Conservation (phyloP, 345 rosid species). For the Bretschneidera sinensis region DNA sequence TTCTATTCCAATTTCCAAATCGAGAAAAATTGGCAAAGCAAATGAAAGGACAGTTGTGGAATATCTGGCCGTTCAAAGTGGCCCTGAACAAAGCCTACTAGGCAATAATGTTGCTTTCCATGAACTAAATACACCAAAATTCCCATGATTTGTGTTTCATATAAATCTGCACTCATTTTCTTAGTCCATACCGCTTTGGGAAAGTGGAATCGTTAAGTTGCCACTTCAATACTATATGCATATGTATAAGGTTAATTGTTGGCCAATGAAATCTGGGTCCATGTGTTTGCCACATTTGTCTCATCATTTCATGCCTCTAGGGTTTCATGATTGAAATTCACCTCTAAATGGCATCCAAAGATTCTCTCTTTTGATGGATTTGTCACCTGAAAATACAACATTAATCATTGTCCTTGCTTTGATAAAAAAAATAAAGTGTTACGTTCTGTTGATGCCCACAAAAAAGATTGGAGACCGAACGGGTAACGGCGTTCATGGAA, state of each 20-base stretch:
- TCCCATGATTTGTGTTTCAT: conserved; percentile 15
- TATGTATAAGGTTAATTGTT: conserved; percentile 12
- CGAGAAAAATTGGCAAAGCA: too few species aligned
- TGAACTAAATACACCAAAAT: not conserved
- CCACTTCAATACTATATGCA: conserved; percentile 12
- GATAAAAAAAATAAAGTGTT: not conserved
- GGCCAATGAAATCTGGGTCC: conserved; percentile 32
- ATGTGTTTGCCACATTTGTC: conserved; percentile 48
- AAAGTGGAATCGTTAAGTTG: conserved; percentile 33
- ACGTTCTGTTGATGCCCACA: too few species aligned
- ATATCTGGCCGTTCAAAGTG: conserved; percentile 34
- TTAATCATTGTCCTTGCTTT: not conserved
- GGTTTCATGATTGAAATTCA: not conserved
- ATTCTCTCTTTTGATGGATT: conserved; percentile 7
- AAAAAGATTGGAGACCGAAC: too few species aligned
- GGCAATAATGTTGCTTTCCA: conserved; percentile 22
- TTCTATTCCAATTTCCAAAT: too few species aligned
- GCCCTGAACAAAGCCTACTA: conserved; percentile 7
- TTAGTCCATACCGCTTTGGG: conserved; percentile 65
- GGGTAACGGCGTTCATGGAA: too few species aligned
- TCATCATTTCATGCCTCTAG: not conserved
- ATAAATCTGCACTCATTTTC: conserved; percentile 22
- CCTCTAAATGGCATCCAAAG: conserved; percentile 18
- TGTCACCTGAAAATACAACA: conserved; percentile 11
- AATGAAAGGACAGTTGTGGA: too few species aligned